Evolutionary conservation across 1,284 basidiomycete species (phyloP).

Genomic region (Apiotrichum gamsii): DNA sequence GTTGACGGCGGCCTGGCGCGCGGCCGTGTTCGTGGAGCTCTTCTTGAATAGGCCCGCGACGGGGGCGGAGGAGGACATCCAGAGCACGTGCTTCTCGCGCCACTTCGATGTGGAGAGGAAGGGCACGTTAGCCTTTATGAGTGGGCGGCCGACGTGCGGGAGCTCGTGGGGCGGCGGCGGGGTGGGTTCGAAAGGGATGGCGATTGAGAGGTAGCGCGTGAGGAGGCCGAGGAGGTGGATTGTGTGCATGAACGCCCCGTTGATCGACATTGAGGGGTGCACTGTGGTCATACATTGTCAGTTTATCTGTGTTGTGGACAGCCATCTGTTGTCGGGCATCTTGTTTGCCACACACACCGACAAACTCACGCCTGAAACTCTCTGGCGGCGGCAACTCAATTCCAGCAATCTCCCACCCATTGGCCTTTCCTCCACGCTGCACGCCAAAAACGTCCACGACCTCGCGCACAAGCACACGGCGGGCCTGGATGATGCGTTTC

Average conservation of each 20-base stretch:
- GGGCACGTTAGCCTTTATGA: constrained; percentile 30
- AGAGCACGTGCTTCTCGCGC: constrained; percentile 32
- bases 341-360: too few relatives aligned
- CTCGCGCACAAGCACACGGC: constrained; percentile 35
- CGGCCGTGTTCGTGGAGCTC: constrained; percentile 2
- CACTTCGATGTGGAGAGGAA: constrained; percentile 34
- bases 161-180: constrained; percentile 12
- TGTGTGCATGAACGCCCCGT: constrained; percentile 34
- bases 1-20: constrained; percentile 7
- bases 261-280: constrained; percentile 25
- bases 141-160: constrained; percentile 30
- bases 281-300: constrained; percentile 23
- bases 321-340: too few relatives aligned
- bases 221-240: constrained; percentile 36
- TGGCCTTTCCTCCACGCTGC: constrained; percentile 8
- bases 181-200: constrained; percentile 30
- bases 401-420: constrained; percentile 36
- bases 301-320: not conserved
- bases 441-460: constrained; percentile 37
- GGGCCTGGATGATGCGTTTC: constrained; percentile 29
- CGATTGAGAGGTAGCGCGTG: constrained; percentile 37
- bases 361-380: constrained; percentile 30
- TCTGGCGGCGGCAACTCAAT: constrained; percentile 28
- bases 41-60: constrained; percentile 19
- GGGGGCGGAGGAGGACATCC: constrained; percentile 35